Evolutionary conservation across 208 protist species (phyloP), one percentile per base, ranked within the genome.

Genomic region (Leishmania aethiopica): DNA sequence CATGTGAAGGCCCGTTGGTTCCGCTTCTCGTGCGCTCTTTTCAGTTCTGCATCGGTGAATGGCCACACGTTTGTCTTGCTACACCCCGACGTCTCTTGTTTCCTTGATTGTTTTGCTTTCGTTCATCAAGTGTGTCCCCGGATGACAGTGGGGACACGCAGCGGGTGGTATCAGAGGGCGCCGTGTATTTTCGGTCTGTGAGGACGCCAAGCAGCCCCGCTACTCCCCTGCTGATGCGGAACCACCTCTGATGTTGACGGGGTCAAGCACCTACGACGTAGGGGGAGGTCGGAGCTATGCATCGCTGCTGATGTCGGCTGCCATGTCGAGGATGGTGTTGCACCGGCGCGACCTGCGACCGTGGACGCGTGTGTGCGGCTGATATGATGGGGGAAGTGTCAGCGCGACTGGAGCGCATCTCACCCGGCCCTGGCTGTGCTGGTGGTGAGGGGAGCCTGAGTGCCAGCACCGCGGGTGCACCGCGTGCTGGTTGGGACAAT

Each of bases 391-490:
- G 13, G 7, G 11, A 22, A 6, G 32, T 40, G 28, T 32, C 32
- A 4, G 5, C n/a, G 62, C 7, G 62, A 3, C 32, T 22, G 62
- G 32, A 17, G 32, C 17, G 28, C 8, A 42, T 42, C 62, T 42
- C 19, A 45, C 17, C 37, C 66, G 10, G 28, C 62, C 62, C 93
- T 28, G 55, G 8, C 55, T 22, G 22, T 60, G 55, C 22, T 28
- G 55, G 6, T 8, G 13, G 55, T 28, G 55, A 53, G 49, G 55
- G 55, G 55, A n/a, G 55, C 55, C 55, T 19, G 51, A 55, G 51
- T 17, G 15, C 15, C 51, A 2, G 51, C 15, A 40, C 0, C 25
- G 25, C 25, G 25, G 57, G 1, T 11, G 57, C 25, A 22, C 7
- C 1, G 25, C 57, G 25, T 32, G 57, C 1, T 62, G 57, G 57